These are phyloP conservation scores for Ophiostoma himal-ulmi DNA, from an alignment of 2,329 filamentous ascomycete genomes.

Conservation along the genomic window DNA sequence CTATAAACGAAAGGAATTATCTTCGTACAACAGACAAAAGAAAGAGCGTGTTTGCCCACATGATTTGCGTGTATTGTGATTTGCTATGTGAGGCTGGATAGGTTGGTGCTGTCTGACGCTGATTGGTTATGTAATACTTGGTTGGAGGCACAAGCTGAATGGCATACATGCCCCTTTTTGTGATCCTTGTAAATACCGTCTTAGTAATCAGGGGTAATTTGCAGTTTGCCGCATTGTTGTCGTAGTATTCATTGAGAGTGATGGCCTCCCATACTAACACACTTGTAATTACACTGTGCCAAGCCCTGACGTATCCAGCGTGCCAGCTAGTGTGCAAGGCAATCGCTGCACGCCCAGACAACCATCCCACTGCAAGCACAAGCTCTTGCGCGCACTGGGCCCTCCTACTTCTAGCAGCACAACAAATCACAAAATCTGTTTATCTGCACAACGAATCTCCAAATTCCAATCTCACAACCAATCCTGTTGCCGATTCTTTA, in stretches of 20 bases:
- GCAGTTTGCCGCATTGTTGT: not conserved
- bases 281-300: not conserved
- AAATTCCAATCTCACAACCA: not conserved
- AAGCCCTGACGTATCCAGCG: not conserved
- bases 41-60: slow-evolving; percentile 13
- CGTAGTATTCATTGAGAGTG: not conserved
- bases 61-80: not conserved
- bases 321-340: not conserved
- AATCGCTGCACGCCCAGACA: not conserved
- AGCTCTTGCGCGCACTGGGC: not conserved
- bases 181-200: not conserved
- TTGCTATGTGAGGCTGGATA: not conserved
- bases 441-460: not conserved
- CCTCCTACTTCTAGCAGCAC: not conserved
- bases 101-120: not conserved
- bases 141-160: not conserved
- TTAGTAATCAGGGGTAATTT: slow-evolving; percentile 1
- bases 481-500: not conserved
- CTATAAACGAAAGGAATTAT: slow-evolving; percentile 6
- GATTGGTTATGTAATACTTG: not conserved
- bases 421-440: not conserved
- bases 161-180: not conserved
- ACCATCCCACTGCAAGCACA: not conserved
- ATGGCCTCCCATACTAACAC: not conserved
- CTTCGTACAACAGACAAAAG: slow-evolving; percentile 11